Base-by-base conservation (phyloP, 2,329 filamentous ascomycete species). In the Aspergillus proliferans region DNA sequence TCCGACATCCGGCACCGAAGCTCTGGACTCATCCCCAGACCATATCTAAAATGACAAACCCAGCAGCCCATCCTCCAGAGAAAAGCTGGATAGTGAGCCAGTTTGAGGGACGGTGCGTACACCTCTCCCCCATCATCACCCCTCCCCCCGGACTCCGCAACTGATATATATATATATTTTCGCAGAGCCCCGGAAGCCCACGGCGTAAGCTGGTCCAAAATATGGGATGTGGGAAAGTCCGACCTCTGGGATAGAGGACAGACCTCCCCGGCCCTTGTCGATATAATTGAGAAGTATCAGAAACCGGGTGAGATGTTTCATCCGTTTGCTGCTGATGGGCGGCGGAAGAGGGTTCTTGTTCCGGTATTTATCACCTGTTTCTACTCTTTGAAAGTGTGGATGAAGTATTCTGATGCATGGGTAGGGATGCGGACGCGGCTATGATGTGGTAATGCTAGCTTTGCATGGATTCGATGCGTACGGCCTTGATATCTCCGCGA, bases 351-450 rank as follows among this genome's bases (percentile, higher is more conserved):
- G 30, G 63, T 54, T 1, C 50, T 68, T 12, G 58, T 67, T n/a
- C 64, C 64, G 9, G 64, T 64, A 56, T 7, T 21, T 5, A 21
- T 8, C 34, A 42, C 12, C n/a, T 30, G 18, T 10, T 15, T 18
- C 9, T 7, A 8, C 1, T 22, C 22, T 22, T 43, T 5, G 3
- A 19, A 9, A n/a, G 14, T n/a, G n/a, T 9, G 9, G 4, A 15
- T 8, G 6, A 8, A 7, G 9, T 38, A 38, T 18, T n/a, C 34
- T 38, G 8, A 38, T 38, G n/a, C n/a, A 8, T n/a, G 8, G 2
- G n/a, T 21, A 65, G 63, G 62, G 62, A n/a, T 67, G 65, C 47
- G 65, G 64, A n/a, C 51, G 54, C 28, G 65, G 65, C 6, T 67
- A 68, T 42, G 65, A 68, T 26, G 62, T 63, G 1, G 52, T 66